Evolutionary conservation across 225 moss, liverwort and hornwort species (phyloP).

Genomic region (Pleurozium schreberi): DNA sequence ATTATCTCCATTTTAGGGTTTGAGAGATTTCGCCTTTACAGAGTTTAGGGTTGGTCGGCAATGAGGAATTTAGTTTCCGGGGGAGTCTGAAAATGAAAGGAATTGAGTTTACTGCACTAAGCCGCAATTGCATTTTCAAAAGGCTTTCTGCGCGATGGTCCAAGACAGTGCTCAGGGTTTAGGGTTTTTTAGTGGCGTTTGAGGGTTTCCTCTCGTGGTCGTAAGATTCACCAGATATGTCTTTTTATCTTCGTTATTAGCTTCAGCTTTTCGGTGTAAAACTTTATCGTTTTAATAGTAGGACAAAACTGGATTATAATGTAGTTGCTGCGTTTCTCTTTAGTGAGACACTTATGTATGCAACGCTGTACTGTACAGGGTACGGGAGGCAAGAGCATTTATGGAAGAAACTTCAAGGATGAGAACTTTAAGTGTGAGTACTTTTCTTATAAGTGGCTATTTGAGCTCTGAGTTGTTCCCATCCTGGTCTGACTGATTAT

Average conservation of each 20-base stretch:
- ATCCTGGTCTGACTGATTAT: not conserved
- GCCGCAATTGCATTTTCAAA: not conserved
- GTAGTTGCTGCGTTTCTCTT: not conserved
- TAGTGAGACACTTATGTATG: not conserved
- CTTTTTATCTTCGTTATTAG: not conserved
- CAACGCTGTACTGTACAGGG: constrained; percentile 45
- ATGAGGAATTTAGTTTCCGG: not conserved
- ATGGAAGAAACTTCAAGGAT: constrained; percentile 65
- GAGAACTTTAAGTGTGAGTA: constrained; percentile 81
- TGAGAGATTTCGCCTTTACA: not conserved
- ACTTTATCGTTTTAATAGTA: not conserved
- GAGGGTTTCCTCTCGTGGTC: not conserved
- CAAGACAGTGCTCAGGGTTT: not conserved
- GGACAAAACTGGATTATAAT: not conserved
- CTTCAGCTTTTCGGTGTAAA: not conserved
- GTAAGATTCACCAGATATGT: not conserved
- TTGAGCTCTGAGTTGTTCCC: not conserved
- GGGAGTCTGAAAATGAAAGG: not conserved
- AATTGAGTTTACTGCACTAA: not conserved
- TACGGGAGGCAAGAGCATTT: constrained; percentile 92
- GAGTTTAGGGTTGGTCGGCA: not conserved
- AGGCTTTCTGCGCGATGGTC: not conserved
- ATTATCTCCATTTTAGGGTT: not conserved
- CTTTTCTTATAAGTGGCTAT: not conserved
- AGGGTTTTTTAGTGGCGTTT: not conserved